Conservation (phyloP, 257 asterid species). For the Solanum lycopersicoides region DNA sequence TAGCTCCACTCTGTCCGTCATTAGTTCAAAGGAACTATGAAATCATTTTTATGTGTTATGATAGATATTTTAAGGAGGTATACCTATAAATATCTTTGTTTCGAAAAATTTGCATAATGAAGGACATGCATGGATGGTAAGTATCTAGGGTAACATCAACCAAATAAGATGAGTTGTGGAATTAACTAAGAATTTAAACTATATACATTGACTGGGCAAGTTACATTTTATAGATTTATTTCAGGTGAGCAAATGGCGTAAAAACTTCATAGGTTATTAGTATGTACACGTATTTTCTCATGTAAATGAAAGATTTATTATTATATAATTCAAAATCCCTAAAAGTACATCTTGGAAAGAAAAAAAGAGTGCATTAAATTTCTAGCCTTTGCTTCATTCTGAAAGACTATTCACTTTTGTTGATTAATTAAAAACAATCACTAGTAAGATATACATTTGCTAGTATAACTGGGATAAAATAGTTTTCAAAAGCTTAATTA, state of each 20-base stretch:
- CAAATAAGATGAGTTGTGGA: background rate
- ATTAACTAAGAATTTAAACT: background rate
- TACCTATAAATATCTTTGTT: background rate
- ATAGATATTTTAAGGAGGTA: too few relatives aligned
- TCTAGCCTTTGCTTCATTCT: background rate
- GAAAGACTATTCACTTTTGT: background rate
- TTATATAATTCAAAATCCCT: background rate
- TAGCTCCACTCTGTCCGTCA: too few relatives aligned
- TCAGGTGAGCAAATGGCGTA: background rate
- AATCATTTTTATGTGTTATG: too few relatives aligned
- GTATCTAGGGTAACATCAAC: background rate
- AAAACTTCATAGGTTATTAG: background rate
- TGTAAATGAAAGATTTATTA: background rate
- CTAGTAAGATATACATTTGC: background rate
- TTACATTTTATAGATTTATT: background rate
- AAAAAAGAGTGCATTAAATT: background rate
- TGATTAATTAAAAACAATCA: background rate
- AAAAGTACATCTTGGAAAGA: background rate
- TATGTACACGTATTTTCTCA: background rate
- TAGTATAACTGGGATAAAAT: background rate
- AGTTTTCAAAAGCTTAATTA: background rate
- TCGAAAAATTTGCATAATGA: background rate
- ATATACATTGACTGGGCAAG: background rate
- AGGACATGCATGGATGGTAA: background rate
- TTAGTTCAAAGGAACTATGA: too few relatives aligned